phyloP scores from a whole-genome alignment of 331 rosid species.

The Acacia concinna region DNA sequence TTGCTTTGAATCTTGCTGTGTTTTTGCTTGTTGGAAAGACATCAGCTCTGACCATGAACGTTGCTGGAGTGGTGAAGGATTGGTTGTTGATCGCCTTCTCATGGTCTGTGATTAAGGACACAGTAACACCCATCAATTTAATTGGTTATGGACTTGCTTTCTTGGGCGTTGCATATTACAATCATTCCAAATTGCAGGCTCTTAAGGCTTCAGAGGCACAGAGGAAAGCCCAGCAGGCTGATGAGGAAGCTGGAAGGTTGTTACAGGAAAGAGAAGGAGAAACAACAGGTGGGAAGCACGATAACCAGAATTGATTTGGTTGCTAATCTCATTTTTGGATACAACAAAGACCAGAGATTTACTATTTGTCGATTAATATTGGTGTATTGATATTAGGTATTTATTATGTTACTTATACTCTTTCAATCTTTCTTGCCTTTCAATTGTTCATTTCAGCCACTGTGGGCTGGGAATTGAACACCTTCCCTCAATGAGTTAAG shows the following conservation, averaged over 20 bases:
- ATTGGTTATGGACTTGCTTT: slow-evolving; percentile 84
- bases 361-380: slow-evolving; percentile 29
- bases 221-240: slow-evolving; percentile 75
- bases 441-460: slow-evolving; percentile 24
- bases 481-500: slow-evolving; percentile 31
- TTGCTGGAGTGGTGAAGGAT: slow-evolving; percentile 96
- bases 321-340: slow-evolving; percentile 35
- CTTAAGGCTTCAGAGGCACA: slow-evolving; percentile 84
- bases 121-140: slow-evolving; percentile 72
- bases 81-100: slow-evolving; percentile 96
- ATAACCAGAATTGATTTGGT: slow-evolving; percentile 54
- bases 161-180: slow-evolving; percentile 83
- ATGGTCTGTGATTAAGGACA: slow-evolving; percentile 96
- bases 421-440: not conserved
- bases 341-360: slow-evolving; percentile 22
- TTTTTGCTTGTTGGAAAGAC: slow-evolving; percentile 93
- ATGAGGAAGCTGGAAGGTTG: slow-evolving; percentile 89
- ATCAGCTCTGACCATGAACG: slow-evolving; percentile 93
- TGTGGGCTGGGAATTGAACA: slow-evolving; percentile 29
- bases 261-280: slow-evolving; percentile 71
- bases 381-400: slow-evolving; percentile 45
- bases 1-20: slow-evolving; percentile 88
- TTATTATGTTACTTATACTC: not conserved
- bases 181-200: slow-evolving; percentile 87
- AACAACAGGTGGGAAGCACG: slow-evolving; percentile 65